A percentile compares a stretch with the other conserved stretches of the same genome.
phyloP scores from a whole-genome alignment of 2,329 filamentous ascomycete species.

The Escovopsis weberi region DNA sequence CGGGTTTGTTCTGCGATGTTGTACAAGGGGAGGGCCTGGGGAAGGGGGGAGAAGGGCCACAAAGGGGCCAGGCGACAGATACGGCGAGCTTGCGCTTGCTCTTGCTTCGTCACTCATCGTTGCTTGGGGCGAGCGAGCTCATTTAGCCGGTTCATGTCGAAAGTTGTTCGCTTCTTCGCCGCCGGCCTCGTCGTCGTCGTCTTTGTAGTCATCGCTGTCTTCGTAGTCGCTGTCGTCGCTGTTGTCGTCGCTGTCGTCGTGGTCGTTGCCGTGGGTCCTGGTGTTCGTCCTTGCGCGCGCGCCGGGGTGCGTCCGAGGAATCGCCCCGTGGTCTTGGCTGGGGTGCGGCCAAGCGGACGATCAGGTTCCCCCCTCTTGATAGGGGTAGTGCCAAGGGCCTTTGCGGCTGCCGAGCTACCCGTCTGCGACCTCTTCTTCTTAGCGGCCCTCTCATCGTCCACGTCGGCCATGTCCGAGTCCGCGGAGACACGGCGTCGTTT shows the following conservation, averaged over 20 bases:
- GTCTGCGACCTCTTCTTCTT: constrained; percentile 47
- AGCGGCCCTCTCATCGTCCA: constrained; percentile 32
- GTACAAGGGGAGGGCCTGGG: too few species aligned
- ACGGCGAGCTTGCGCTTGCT: neutral
- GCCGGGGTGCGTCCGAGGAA: constrained; percentile 1
- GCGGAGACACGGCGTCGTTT: constrained; percentile 47
- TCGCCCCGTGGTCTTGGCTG: neutral
- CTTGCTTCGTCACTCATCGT: constrained; percentile 21
- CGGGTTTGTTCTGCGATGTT: too few species aligned
- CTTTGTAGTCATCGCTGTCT: too few species aligned
- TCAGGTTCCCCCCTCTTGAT: constrained; percentile 21
- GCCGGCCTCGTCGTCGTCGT: constrained; percentile 15
- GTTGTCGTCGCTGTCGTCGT: too few species aligned
- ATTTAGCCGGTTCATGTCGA: constrained; percentile 45
- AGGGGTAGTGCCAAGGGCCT: constrained; percentile 25
- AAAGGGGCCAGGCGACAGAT: too few species aligned
- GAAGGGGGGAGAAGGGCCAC: too few species aligned
- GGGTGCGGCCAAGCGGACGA: constrained; percentile 12
- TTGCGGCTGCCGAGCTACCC: constrained; percentile 36
- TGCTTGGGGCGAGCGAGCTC: constrained; percentile 47
- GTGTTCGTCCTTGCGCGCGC: neutral
- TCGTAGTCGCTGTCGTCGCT: too few species aligned
- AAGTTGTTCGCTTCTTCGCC: constrained; percentile 34
- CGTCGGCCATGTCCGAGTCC: constrained; percentile 38
- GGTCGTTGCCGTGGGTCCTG: neutral